Conservation (phyloP, 2,329 filamentous ascomycete genomes). For the Chaetomium olivaceum region DNA sequence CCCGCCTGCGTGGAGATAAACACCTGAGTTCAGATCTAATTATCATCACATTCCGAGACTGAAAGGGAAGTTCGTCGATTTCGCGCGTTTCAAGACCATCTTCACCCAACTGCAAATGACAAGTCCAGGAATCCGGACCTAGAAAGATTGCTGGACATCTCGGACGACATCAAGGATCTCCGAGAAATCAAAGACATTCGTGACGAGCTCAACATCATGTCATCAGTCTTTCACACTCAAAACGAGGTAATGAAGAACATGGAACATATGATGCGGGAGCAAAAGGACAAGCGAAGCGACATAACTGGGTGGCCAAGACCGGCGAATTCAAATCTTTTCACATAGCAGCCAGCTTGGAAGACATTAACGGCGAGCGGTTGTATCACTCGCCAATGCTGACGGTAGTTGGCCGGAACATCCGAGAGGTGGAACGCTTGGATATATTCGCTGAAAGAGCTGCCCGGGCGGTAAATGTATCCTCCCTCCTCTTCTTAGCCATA, state of each 20-base stretch:
- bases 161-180: neutral
- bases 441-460: neutral
- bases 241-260: neutral
- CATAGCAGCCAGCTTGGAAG: neutral
- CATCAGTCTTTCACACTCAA: neutral
- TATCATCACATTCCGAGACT: neutral
- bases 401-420: neutral
- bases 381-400: neutral
- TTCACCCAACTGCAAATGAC: too few species aligned
- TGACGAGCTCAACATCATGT: neutral
- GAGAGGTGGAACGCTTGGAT: neutral
- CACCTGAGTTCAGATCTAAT: neutral
- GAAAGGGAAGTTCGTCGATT: neutral
- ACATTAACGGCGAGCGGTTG: neutral
- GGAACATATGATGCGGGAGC: neutral
- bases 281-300: neutral
- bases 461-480: neutral
- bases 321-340: neutral
- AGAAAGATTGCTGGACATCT: neutral
- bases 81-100: neutral
- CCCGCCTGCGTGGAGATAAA: too few species aligned
- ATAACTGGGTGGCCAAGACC: too few species aligned
- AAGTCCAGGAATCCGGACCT: too few species aligned
- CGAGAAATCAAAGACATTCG: neutral
- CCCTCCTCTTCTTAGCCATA: too few species aligned